Percentiles rank a stretch among this genome's conserved stretches.
Conservation (phyloP, 371 early-diverging fungal species). For the Rhizomucor miehei region DNA sequence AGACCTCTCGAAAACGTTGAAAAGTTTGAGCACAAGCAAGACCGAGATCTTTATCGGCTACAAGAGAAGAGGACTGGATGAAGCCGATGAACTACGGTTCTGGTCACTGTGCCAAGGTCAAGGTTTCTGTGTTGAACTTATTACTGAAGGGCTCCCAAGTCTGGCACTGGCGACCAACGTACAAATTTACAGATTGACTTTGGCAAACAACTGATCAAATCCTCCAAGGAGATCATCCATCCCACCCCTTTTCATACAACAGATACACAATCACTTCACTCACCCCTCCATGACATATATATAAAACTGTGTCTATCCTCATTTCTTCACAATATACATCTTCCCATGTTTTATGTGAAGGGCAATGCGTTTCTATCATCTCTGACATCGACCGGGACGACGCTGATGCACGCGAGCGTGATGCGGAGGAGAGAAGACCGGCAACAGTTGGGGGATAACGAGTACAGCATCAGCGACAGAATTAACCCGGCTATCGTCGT, state of each 20-base stretch:
- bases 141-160: conserved; percentile 13
- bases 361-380: conserved; percentile 30
- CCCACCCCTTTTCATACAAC: conserved; percentile 8
- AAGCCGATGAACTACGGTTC: conserved; percentile 38
- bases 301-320: no score
- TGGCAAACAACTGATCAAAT: background rate
- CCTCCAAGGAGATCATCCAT: background rate
- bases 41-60: conserved; percentile 60
- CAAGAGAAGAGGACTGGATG: conserved; percentile 49
- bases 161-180: conserved; percentile 26
- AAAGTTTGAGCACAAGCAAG: conserved; percentile 31
- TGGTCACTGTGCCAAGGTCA: conserved; percentile 32
- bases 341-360: conserved; percentile 41
- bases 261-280: no score
- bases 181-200: conserved; percentile 31
- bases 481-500: background rate
- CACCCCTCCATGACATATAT: no score
- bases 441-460: background rate
- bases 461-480: background rate
- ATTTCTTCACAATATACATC: no score
- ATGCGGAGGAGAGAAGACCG: background rate
- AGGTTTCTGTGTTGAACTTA: no score
- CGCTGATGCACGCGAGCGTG: no score
- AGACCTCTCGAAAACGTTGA: conserved; percentile 45
- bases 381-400: conserved; percentile 9